Evolutionary conservation across 441 rosid species (phyloP), one percentile per base, ranked within the genome.

Genomic region (Metrosideros polymorpha): DNA sequence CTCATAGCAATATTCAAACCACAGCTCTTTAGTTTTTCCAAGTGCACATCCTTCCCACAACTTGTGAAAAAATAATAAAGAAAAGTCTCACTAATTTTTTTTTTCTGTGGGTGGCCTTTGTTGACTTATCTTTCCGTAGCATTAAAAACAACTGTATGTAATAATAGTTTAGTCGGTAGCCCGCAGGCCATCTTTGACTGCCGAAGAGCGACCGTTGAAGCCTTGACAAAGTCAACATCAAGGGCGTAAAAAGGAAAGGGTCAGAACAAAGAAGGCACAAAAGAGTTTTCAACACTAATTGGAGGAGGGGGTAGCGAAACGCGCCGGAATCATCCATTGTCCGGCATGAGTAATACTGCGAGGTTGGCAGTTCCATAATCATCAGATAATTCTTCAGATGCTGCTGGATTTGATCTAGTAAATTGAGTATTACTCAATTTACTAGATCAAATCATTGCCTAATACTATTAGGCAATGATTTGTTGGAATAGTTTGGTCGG

Each of bases 91-190:
- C 12, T 61, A 15, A 7, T 14, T 14, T 30, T 3, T 3, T 32
- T 8, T 17, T 17, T 32, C 0, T 0, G 42, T 66, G 79, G 79
- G 15, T 19, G 79, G 47, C 79, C 8, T 66, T 22, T 66, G 47
- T 66, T 66, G 79, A 35, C 79, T 8, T 8, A 63, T 63, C 76
- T 32, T 22, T 35, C 0, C 45, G 45, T 35, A 35, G 18, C 79
- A 9, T 24, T 5, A 12, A 66, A 35, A 35, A 66, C 79, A 4
- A 0, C 79, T 19, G 29, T 63, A 4, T 24, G 7, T 30, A 66
- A 35, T 35, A 0, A 19, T 42, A 32, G 35, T 0, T 0, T 0
- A 0, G n/a, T 1, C 47, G n/a, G 79, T 19, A 35, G 47, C 47
- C 77, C n/a, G 79, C 79, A 19, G n/a, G 47, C 79, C 79, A 1